phyloP scores from a whole-genome alignment of 345 rosid species.

The Erucastrum elatum region DNA sequence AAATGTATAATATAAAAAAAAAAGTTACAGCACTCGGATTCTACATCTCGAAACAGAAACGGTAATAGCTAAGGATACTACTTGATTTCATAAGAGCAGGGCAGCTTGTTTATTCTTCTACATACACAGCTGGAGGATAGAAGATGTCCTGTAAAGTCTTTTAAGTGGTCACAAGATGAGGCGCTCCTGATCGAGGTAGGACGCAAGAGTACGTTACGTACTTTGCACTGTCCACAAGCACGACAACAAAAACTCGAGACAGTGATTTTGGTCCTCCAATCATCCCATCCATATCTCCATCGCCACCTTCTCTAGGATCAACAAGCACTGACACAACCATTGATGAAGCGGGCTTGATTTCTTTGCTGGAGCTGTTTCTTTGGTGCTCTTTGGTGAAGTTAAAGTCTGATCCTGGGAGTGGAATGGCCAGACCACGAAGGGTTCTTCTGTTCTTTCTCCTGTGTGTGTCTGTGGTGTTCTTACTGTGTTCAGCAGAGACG shows the following conservation, averaged over 20 bases:
- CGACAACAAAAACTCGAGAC: conserved; percentile 88
- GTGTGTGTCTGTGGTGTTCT: conserved; percentile 45
- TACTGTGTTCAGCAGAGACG: conserved; percentile 45
- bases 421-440: conserved; percentile 59
- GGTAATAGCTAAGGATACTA: conserved; percentile 18
- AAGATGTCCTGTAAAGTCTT: conserved; percentile 26
- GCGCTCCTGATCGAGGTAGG: conserved; percentile 70
- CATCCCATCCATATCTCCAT: conserved; percentile 70
- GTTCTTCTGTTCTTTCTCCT: conserved; percentile 68
- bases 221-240: conserved; percentile 85
- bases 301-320: conserved; percentile 94
- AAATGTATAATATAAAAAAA: neutral
- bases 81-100: conserved; percentile 19
- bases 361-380: conserved; percentile 43
- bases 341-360: conserved; percentile 68
- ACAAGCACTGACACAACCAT: conserved; percentile 91
- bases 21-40: conserved; percentile 22
- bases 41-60: conserved; percentile 28
- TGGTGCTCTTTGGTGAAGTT: conserved; percentile 53
- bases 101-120: conserved; percentile 34
- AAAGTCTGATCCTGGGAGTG: conserved; percentile 51
- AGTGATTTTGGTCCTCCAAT: conserved; percentile 68
- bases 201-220: conserved; percentile 92
- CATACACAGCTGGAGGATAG: conserved; percentile 27
- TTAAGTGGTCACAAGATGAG: conserved; percentile 72